Base-by-base conservation (phyloP, 2,329 filamentous ascomycete genomes). In the Fusarium illudens region DNA sequence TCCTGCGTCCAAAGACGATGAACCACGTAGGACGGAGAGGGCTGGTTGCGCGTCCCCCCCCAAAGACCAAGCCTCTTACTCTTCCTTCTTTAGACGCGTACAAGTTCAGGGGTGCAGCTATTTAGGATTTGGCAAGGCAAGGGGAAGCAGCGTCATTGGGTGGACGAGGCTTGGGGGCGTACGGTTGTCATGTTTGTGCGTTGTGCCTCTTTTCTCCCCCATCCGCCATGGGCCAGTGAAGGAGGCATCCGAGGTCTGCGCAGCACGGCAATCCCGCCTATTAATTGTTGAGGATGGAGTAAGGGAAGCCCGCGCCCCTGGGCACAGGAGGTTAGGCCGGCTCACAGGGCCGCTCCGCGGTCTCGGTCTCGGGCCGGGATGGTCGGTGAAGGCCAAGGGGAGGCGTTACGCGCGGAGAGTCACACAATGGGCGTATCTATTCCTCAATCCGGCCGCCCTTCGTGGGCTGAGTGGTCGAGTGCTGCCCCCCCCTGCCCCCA, bases 321-420 rank as follows among this genome's bases (percentile, higher is more conserved):
- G 36, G 17, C 5, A 44, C 20, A n/a, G 44, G 8, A 49, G 27
- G 46, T 32, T 17, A n/a, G 39, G 44, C 42, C 54, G 54, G 53
- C 39, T 48, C 39, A 12, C 8, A 56, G 27, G 61, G 42, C 65
- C 37, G 61, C 61, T 59, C 60, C 20, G 39, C 55, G 48, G 39
- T 27, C 33, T 56, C 52, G 46, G 60, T 67, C 62, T 68, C 65
- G 58, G 66, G 50, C 66, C 62, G 66, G 62, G 58, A 66, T 52
- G 58, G 62, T 68, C 65, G 65, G 65, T 68, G 61, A 68, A 69
- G 65, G 49, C 17, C 9, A 22, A 34, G 29, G 34, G 25, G 27
- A 19, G 60, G 36, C 46, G 51, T 62, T 59, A 66, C 44, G 60
- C 64, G 55, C 65, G 36, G 53, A 34, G 42, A 29, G 54, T 57